phyloP scores from a whole-genome alignment of 371 early-diverging fungal species.

The Lichtheimia hyalospora region DNA sequence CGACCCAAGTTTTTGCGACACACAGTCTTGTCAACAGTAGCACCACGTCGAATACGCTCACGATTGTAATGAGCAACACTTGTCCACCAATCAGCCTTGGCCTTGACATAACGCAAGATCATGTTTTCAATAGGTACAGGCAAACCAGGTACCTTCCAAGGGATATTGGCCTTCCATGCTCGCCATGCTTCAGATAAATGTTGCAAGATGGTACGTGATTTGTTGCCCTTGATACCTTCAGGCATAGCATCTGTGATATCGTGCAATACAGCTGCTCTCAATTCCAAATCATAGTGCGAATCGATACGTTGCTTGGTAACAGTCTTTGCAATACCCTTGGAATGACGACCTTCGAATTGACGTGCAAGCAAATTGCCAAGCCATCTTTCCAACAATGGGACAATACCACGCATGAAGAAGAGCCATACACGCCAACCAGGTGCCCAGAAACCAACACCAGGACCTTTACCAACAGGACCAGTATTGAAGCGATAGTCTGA shows the following conservation, averaged over 20 bases:
- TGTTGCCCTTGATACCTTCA: constrained; percentile 95
- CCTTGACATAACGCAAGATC: constrained; percentile 97
- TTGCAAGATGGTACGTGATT: constrained; percentile 94
- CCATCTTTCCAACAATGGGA: constrained; percentile 97
- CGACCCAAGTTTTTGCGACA: constrained; percentile 98
- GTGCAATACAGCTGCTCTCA: constrained; percentile 96
- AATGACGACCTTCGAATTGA: constrained; percentile 96
- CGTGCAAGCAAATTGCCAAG: constrained; percentile 97
- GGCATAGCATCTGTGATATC: constrained; percentile 99
- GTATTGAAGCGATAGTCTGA: constrained; percentile 92
- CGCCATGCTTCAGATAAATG: constrained; percentile 99
- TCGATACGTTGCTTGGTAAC: constrained; percentile 99
- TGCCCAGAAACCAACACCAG: constrained; percentile 99
- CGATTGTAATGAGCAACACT: constrained; percentile 97
- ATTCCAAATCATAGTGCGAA: constrained; percentile 96
- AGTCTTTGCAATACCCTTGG: constrained; percentile 96
- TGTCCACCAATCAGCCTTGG: constrained; percentile 99
- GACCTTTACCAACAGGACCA: constrained; percentile 96
- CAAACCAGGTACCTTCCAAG: constrained; percentile 98
- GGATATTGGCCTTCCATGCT: constrained; percentile 98
- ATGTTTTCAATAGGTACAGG: constrained; percentile 98
- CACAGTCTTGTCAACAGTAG: constrained; percentile 99
- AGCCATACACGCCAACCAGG: constrained; percentile 99
- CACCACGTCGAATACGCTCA: constrained; percentile 97
- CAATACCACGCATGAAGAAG: constrained; percentile 98